Percentiles rank a stretch among this genome's conserved stretches.
These are phyloP conservation scores for Bipolaris oryzae DNA, from an alignment of 2,329 filamentous ascomycete species.

Conservation along the genomic window DNA sequence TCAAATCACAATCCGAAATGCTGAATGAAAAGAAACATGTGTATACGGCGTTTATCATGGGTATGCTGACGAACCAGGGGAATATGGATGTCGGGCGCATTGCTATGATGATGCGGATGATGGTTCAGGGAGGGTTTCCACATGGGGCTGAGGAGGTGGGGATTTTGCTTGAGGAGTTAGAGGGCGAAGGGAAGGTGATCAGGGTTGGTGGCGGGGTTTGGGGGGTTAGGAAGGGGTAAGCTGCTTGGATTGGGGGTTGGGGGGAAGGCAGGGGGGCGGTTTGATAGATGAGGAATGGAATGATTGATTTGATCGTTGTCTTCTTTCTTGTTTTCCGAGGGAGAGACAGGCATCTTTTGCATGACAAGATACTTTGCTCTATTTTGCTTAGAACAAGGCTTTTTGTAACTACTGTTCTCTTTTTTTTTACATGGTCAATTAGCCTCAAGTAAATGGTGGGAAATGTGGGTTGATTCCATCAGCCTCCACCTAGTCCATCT, in stretches of 20 bases:
- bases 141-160: conserved; percentile 88
- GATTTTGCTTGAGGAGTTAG: conserved; percentile 79
- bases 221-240: conserved; percentile 34
- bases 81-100: conserved; percentile 83
- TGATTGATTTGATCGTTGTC: not conserved
- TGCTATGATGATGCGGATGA: conserved; percentile 93
- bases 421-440: too few relatives aligned
- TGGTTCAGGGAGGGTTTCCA: conserved; percentile 84
- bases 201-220: conserved; percentile 41
- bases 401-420: too few relatives aligned
- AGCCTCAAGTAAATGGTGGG: too few relatives aligned
- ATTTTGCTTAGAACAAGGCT: too few relatives aligned
- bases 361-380: too few relatives aligned
- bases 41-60: conserved; percentile 90
- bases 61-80: conserved; percentile 92
- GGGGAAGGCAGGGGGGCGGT: not conserved
- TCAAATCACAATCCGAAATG: conserved; percentile 60
- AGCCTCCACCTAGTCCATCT: too few relatives aligned
- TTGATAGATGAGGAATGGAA: not conserved
- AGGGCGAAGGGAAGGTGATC: conserved; percentile 39
- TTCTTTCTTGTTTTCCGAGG: not conserved
- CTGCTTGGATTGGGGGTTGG: not conserved
- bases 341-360: too few relatives aligned
- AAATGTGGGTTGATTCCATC: too few relatives aligned
- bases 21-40: conserved; percentile 72